Base-by-base conservation (phyloP, 371 early-diverging fungal species). In the Mycotypha africana region DNA sequence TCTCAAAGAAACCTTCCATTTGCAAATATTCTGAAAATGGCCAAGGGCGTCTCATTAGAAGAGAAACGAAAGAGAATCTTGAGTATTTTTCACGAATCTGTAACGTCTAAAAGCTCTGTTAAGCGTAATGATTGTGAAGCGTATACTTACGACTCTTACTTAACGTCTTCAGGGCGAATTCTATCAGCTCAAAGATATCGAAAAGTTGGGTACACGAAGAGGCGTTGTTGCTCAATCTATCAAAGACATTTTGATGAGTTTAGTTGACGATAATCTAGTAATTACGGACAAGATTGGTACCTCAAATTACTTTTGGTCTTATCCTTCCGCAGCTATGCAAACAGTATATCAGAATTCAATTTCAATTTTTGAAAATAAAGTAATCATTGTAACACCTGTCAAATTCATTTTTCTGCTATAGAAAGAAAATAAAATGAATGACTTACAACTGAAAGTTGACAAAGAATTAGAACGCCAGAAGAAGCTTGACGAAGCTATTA, bases 251-350 rank as follows among this genome's bases (percentile, higher is more conserved):
- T 56, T 98, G 0, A 89, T 92, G 52, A 69, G 79, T 12, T 75
- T 97, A 20, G 89, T 97, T n/a, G 86, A 90, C 60, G 98, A 98
- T 67, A 79, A 81, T 19, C 52, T 92, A 21, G 92, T 93, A 10
- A 74, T 67, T n/a, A 61, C 65, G n/a, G 96, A 98, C 49, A 97
- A 94, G 68, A 88, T 95, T 42, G 98, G 95, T 8, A 82, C 85
- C 11, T 86, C 89, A 10, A 96, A 89, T 51, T 93, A 88, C 56
- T 97, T 74, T 58, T 98, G 97, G 97, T 78, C 88, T 6, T 97
- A 92, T 56, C 91, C 91, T 1, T 87, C 91, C 48, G 71, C 87
- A 26, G 79, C 84, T 1, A 64, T 74, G 6, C 75, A 83, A 49
- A 58, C 70, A 19, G 89, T 82, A 64, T 53, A 64, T 8, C 28